Evolutionary conservation across 148 eudicot genomes (phyloP).

Genomic region (Dianthus caryophyllus): DNA sequence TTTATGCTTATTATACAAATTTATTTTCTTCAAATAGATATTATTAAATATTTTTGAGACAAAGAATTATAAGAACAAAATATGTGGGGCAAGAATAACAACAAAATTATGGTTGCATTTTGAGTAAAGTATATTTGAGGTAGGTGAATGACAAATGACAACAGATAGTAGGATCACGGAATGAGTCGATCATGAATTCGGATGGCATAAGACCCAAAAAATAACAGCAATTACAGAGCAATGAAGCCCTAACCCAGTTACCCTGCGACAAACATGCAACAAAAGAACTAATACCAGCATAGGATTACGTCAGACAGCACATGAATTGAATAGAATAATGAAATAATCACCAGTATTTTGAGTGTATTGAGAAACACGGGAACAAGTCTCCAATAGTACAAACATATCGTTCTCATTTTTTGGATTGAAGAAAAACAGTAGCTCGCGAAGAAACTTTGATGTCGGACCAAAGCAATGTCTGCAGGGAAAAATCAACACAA

Average conservation of each 20-base stretch:
- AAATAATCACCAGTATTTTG: conserved; percentile 48
- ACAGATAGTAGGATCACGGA: too few relatives aligned
- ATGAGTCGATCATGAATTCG: too few relatives aligned
- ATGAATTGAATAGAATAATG: not conserved
- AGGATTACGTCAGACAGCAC: not conserved
- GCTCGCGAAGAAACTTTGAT: conserved; percentile 74
- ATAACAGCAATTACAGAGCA: not conserved
- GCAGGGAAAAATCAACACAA: conserved; percentile 28
- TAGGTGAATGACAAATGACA: too few relatives aligned
- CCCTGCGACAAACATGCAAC: not conserved
- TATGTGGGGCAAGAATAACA: too few relatives aligned
- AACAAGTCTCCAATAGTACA: conserved; percentile 74
- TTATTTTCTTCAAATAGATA: too few relatives aligned
- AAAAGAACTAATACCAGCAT: not conserved
- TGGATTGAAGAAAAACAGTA: conserved; percentile 75
- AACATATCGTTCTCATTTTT: conserved; percentile 49
- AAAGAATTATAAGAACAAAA: too few relatives aligned
- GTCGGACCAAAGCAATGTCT: conserved; percentile 76
- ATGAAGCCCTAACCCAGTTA: not conserved
- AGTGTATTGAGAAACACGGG: conserved; percentile 52
- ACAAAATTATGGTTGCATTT: too few relatives aligned
- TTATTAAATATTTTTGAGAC: too few relatives aligned
- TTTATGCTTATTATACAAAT: too few relatives aligned
- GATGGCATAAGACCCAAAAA: too few relatives aligned
- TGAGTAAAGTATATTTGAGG: too few relatives aligned